A percentile compares a stretch with the other conserved stretches of the same genome.
phyloP scores from a whole-genome alignment of 495 filamentous ascomycete genomes.

The Xylaria intraflava region DNA sequence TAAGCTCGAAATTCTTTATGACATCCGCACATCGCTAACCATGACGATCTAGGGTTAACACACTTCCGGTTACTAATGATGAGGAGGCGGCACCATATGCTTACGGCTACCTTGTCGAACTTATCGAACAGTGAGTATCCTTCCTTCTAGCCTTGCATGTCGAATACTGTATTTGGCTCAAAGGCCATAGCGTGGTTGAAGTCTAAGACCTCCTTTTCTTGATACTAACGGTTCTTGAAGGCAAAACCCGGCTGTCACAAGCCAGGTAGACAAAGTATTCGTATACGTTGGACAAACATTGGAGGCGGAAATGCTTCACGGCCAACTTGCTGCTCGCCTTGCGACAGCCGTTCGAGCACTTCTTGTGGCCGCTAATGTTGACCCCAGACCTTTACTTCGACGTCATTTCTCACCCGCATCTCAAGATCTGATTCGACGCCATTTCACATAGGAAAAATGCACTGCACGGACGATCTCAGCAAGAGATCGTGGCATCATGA shows the following conservation, averaged over 20 bases:
- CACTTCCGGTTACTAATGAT: constrained; percentile 85
- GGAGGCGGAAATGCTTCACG: constrained; percentile 83
- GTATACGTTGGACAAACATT: constrained; percentile 77
- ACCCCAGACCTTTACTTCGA: constrained; percentile 62
- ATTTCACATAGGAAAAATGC: constrained; percentile 50
- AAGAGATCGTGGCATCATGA: not conserved
- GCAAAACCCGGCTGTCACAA: constrained; percentile 76
- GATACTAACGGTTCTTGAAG: constrained; percentile 38
- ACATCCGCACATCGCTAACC: not conserved
- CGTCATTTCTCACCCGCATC: constrained; percentile 62
- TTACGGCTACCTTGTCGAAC: constrained; percentile 81
- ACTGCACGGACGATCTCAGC: not conserved
- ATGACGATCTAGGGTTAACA: constrained; percentile 48
- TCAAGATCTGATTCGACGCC: constrained; percentile 65
- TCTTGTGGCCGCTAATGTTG: constrained; percentile 58
- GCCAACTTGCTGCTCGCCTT: constrained; percentile 66
- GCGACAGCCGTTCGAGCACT: constrained; percentile 67
- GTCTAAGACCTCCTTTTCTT: not conserved
- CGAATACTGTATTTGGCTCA: not conserved
- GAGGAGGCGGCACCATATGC: constrained; percentile 97
- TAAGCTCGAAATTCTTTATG: not conserved
- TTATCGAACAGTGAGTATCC: constrained; percentile 88
- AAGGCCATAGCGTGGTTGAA: not conserved
- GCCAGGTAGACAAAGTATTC: constrained; percentile 71
- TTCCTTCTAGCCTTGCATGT: not conserved